phyloP scores from a whole-genome alignment of 257 asterid genomes.

The Verbascum thapsus region DNA sequence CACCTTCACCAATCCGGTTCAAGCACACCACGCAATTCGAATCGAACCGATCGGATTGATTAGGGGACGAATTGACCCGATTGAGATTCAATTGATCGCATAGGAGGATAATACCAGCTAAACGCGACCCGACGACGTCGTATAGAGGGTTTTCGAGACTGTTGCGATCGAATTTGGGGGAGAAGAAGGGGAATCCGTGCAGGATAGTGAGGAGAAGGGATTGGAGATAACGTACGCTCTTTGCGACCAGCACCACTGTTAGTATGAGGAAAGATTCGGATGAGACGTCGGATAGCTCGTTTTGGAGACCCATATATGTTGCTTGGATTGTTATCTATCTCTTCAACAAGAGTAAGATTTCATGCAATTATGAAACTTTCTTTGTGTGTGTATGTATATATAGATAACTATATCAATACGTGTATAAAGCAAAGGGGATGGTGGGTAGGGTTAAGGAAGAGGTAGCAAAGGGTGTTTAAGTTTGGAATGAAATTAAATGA shows the following conservation, averaged over 20 bases:
- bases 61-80: conserved; percentile 41
- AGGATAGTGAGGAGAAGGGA: conserved; percentile 38
- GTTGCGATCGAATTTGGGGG: conserved; percentile 23
- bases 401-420: too few relatives aligned
- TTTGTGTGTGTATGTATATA: too few relatives aligned
- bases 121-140: conserved; percentile 63
- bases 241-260: conserved; percentile 48
- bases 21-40: conserved; percentile 68
- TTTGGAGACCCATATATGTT: conserved; percentile 72
- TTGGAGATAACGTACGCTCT: conserved; percentile 52
- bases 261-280: conserved; percentile 62
- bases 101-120: conserved; percentile 52
- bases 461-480: too few relatives aligned
- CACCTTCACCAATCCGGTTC: conserved; percentile 62
- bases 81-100: conserved; percentile 72
- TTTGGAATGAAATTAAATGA: too few relatives aligned
- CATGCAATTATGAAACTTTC: conserved; percentile 21
- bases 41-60: conserved; percentile 18
- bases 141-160: conserved; percentile 9
- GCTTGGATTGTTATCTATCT: too few relatives aligned
- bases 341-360: not conserved
- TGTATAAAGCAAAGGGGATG: too few relatives aligned
- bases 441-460: too few relatives aligned
- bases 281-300: conserved; percentile 69
- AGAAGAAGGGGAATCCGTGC: conserved; percentile 37